Percentiles rank a stretch among this genome's conserved stretches.
phyloP scores from a whole-genome alignment of 1,139 yeast species.

The Kluyveromyces sp. region DNA sequence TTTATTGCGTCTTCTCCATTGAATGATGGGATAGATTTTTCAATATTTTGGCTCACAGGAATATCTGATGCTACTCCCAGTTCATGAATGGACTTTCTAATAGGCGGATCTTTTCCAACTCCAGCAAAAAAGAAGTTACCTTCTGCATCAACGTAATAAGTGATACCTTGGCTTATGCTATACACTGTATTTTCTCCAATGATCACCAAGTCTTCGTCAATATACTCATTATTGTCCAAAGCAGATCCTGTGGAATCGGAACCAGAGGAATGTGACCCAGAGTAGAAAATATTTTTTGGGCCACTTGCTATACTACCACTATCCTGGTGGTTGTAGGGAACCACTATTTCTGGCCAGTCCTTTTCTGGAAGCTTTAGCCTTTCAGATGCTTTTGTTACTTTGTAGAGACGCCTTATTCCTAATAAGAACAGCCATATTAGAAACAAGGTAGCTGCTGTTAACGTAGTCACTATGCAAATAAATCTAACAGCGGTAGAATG shows the following conservation, averaged over 20 bases:
- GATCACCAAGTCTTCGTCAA: constrained; percentile 13
- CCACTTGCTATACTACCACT: background rate
- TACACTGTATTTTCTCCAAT: constrained; percentile 17
- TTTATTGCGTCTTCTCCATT: background rate
- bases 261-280: background rate
- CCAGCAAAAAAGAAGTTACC: constrained; percentile 23
- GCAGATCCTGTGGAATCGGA: background rate
- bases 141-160: constrained; percentile 17
- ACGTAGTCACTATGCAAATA: constrained; percentile 7
- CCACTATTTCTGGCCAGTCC: background rate
- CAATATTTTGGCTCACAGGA: background rate
- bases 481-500: constrained; percentile 1
- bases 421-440: constrained; percentile 6
- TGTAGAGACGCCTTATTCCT: constrained; percentile 5
- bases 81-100: background rate
- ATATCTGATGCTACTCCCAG: too few species aligned
- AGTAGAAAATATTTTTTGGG: background rate
- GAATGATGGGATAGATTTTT: background rate
- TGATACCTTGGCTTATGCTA: constrained; percentile 17
- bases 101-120: background rate
- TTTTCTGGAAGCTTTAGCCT: constrained; percentile 4
- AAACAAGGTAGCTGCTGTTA: constrained; percentile 1
- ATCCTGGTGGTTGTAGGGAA: constrained; percentile 2
- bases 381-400: background rate
- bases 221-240: background rate